These are phyloP conservation scores for Hydrangea macrophylla DNA, from an alignment of 148 eudicot species.

Conservation along the genomic window DNA sequence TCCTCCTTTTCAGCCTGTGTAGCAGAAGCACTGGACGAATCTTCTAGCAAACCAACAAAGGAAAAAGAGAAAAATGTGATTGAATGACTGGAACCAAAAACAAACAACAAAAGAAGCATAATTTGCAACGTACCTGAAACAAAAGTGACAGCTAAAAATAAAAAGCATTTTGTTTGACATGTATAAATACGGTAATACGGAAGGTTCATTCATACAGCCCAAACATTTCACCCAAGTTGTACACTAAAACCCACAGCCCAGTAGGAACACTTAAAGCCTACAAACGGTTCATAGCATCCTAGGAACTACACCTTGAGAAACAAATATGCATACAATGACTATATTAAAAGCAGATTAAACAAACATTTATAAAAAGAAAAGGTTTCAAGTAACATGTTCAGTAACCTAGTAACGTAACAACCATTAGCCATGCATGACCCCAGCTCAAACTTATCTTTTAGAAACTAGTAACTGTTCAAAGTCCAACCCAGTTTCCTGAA, in stretches of 20 bases:
- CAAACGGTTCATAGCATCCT: not conserved
- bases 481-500: no score
- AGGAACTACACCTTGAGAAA: not conserved
- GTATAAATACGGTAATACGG: not conserved
- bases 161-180: not conserved
- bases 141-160: not conserved
- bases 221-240: not conserved
- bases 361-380: not conserved
- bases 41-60: slow-evolving; percentile 21
- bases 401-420: not conserved
- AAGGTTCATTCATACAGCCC: not conserved
- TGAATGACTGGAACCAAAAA: not conserved
- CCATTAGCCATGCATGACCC: not conserved
- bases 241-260: not conserved
- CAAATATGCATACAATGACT: not conserved
- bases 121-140: not conserved
- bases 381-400: not conserved
- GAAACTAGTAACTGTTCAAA: no score
- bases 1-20: slow-evolving; percentile 37
- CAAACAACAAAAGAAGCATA: slow-evolving; percentile 4
- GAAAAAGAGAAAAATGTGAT: not conserved
- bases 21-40: slow-evolving; percentile 32
- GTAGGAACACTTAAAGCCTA: not conserved
- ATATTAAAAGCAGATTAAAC: not conserved
- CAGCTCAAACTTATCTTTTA: not conserved